phyloP scores from a whole-genome alignment of 345 rosid species.

The Pistacia atlantica region DNA sequence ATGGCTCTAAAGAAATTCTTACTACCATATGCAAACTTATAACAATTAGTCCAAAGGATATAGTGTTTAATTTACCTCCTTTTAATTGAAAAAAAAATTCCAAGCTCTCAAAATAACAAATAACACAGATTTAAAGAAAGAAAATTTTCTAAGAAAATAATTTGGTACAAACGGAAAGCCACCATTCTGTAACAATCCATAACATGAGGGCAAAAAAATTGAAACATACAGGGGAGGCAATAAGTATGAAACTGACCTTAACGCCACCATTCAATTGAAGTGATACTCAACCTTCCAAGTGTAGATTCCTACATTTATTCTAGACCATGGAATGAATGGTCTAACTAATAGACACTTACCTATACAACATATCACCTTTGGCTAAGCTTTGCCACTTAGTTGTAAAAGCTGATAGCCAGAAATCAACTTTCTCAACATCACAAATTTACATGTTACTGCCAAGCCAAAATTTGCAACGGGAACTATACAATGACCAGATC shows the following conservation, averaged over 20 bases:
- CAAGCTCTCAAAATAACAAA: no score
- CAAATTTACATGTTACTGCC: no score
- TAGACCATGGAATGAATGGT: background rate
- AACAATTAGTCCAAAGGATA: background rate
- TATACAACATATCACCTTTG: background rate
- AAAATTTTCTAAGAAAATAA: no score
- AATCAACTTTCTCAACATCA: background rate
- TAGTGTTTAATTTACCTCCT: background rate
- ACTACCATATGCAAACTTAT: background rate
- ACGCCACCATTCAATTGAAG: no score
- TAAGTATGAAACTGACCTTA: background rate
- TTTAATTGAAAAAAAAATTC: no score
- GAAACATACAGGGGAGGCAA: background rate
- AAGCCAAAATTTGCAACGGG: background rate
- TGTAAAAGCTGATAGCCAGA: background rate
- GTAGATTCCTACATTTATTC: background rate
- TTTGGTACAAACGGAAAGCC: no score
- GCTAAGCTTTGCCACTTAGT: background rate
- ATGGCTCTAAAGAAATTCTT: background rate
- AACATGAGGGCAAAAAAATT: background rate
- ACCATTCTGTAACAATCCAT: no score
- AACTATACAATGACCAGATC: no score
- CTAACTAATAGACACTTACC: background rate
- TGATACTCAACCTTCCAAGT: background rate
- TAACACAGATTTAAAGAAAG: no score